Percentiles rank a stretch among this genome's conserved stretches.
phyloP scores from a whole-genome alignment of 2,329 filamentous ascomycete genomes.

The Scleromitrula shiraiana region DNA sequence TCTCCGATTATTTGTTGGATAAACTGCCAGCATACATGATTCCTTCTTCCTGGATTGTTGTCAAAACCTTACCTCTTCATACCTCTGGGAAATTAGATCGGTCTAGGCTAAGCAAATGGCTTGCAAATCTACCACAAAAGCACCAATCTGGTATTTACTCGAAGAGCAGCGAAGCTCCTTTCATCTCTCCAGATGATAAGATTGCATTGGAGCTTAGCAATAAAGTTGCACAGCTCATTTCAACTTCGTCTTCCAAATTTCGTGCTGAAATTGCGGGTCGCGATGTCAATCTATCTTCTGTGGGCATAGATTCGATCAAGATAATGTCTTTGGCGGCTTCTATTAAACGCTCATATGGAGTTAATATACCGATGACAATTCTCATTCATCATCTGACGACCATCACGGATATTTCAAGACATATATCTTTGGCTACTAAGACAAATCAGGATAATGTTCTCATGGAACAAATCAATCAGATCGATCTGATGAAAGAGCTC shows the following conservation, averaged over 20 bases:
- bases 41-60: constrained; percentile 28
- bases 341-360: constrained; percentile 8
- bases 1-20: background rate
- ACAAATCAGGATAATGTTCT: background rate
- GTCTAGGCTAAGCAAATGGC: constrained; percentile 27
- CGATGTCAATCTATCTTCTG: constrained; percentile 3
- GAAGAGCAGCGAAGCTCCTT: background rate
- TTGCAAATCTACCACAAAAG: background rate
- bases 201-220: constrained; percentile 1
- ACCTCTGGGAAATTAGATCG: constrained; percentile 31
- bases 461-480: background rate
- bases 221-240: background rate
- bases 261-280: background rate
- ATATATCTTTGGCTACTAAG: background rate
- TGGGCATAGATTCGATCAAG: constrained; percentile 12
- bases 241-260: background rate
- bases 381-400: constrained; percentile 6
- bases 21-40: constrained; percentile 30
- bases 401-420: constrained; percentile 4
- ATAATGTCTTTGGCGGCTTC: constrained; percentile 9
- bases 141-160: background rate
- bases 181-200: background rate
- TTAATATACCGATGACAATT: background rate
- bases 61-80: constrained; percentile 26
- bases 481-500: constrained; percentile 4